A percentile compares a stretch with the other conserved stretches of the same genome.
Conservation (phyloP, 192 early-diverging fungal genomes). For the Linnemannia exigua region DNA sequence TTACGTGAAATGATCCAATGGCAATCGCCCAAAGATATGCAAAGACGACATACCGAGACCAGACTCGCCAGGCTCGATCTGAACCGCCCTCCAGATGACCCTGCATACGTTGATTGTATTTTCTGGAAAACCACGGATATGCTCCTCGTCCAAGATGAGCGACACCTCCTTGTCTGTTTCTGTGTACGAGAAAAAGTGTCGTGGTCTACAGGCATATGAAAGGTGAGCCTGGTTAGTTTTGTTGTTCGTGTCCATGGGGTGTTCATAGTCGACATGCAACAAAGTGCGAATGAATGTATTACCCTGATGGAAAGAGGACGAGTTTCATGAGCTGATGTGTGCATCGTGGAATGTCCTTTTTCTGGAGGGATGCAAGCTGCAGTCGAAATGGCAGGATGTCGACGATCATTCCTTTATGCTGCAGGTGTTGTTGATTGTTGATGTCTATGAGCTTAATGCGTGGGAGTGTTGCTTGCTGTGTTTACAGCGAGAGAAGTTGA, state of each 20-base stretch:
- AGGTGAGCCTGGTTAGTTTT: not conserved
- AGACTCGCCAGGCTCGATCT: slow-evolving; percentile 54
- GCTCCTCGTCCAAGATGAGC: slow-evolving; percentile 42
- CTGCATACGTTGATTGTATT: slow-evolving; percentile 33
- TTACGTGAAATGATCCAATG: not conserved
- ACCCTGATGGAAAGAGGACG: slow-evolving; percentile 49
- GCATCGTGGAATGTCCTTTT: slow-evolving; percentile 49
- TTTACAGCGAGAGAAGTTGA: no score
- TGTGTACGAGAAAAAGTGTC: slow-evolving; percentile 56
- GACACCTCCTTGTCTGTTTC: slow-evolving; percentile 57
- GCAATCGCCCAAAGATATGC: not conserved
- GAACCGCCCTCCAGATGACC: slow-evolving; percentile 51
- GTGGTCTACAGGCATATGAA: slow-evolving; percentile 15
- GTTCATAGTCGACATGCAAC: not conserved
- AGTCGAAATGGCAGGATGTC: slow-evolving; percentile 53
- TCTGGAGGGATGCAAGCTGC: slow-evolving; percentile 51
- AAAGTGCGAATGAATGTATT: not conserved
- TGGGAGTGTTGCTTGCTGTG: not conserved
- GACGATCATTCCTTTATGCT: slow-evolving; percentile 33
- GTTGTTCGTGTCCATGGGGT: not conserved
- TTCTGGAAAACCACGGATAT: slow-evolving; percentile 30
- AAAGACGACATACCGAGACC: slow-evolving; percentile 38
- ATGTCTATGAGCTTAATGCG: not conserved
- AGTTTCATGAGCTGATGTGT: slow-evolving; percentile 57
- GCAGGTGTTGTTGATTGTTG: not conserved